Evolutionary conservation across 805 yeast genomes (phyloP), one percentile per base, ranked within the genome.

Genomic region (Starmerella stigmatis): DNA sequence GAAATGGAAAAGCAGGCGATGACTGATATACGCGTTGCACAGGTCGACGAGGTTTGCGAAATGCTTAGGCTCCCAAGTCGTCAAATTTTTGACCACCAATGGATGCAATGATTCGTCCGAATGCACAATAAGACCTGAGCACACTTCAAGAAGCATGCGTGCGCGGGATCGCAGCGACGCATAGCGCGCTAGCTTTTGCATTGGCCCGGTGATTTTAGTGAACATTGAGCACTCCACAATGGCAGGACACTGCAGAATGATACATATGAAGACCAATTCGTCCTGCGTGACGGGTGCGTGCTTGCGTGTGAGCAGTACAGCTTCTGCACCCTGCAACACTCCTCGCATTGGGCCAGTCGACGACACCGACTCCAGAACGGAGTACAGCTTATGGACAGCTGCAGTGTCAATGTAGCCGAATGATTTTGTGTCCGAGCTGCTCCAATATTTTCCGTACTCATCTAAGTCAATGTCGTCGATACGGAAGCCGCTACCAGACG

Each of bases 21-120:
- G 85, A 0, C 94, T 81, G 29, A 86, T 72, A 62, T 81, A 86
- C 19, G 85, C 67, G 56, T 86, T 88, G 40, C 84, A 55, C 26
- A 81, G 64, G 31, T 85, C 85, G 0, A 86, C 72, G 53, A 79
- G 78, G 2, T 60, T 56, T 9, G 60, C 59, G 51, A 81, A 80
- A 8, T 65, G 69, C 0, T 60, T 61, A 0, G 52, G 45, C 0
- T 78, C 63, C 15, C 69, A 56, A 36, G 70, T 65, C 3, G 76
- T 65, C 57, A 78, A 38, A 1, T 43, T 31, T 4, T 40, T 12
- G 17, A 31, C 11, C 16, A 46, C 22, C 4, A 21, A 16, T 1
- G 34, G 26, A 19, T 44, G 47, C 21, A 43, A 19, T 5, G 17
- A 17, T 5, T 32, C 44, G 20, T 44, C 32, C 5, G 40, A 21